phyloP scores from a whole-genome alignment of 495 filamentous ascomycete species.

The Aspergillus conjunctus region DNA sequence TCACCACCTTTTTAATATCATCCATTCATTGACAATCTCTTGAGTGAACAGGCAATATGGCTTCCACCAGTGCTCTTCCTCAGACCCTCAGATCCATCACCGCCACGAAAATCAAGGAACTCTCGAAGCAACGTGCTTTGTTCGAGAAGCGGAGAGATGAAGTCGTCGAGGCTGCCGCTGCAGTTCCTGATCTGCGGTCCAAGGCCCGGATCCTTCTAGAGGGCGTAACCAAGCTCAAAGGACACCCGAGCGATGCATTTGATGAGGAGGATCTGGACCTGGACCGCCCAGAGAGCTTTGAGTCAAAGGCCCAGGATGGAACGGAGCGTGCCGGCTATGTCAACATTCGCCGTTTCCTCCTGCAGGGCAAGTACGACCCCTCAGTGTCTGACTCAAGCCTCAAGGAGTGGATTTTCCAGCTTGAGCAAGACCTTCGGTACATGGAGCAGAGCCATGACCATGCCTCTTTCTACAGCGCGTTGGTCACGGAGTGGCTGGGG shows the following conservation, averaged over 20 bases:
- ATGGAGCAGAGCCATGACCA: conserved; percentile 62
- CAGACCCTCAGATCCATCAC: conserved; percentile 68
- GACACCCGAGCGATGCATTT: conserved; percentile 38
- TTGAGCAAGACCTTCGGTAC: conserved; percentile 51
- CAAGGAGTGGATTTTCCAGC: conserved; percentile 47
- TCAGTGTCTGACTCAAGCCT: conserved; percentile 53
- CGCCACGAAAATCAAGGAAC: conserved; percentile 61
- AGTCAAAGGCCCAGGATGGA: conserved; percentile 15
- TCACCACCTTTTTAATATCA: background rate
- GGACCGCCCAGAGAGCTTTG: conserved; percentile 19
- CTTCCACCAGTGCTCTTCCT: conserved; percentile 48
- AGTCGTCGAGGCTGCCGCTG: conserved; percentile 33
- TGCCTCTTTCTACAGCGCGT: conserved; percentile 59
- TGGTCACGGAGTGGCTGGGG: conserved; percentile 65
- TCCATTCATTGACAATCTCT: background rate
- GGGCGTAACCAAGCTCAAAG: conserved; percentile 43
- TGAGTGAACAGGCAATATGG: conserved; percentile 23
- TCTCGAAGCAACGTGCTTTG: conserved; percentile 58
- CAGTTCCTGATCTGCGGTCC: conserved; percentile 31
- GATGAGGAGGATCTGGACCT: conserved; percentile 42
- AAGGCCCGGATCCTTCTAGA: conserved; percentile 39
- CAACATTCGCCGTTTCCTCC: conserved; percentile 54
- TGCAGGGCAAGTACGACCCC: conserved; percentile 59
- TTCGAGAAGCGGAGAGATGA: conserved; percentile 49
- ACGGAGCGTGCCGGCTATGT: conserved; percentile 31